These are phyloP conservation scores for Backusella morwellensis DNA, from an alignment of 192 early-diverging fungal genomes.

Conservation along the genomic window DNA sequence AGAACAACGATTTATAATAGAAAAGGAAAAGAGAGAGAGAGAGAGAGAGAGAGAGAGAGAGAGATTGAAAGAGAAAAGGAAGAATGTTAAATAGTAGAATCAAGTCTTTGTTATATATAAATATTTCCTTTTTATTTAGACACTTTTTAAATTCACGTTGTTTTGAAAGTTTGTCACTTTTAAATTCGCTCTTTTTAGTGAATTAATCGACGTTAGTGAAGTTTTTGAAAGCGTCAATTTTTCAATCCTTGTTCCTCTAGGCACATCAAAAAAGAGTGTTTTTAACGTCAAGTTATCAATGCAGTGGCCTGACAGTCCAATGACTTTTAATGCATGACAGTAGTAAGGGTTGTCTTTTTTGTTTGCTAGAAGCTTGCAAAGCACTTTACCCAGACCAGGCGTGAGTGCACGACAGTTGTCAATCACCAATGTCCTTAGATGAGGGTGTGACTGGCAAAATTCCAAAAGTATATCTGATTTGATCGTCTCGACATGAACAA, in stretches of 20 bases:
- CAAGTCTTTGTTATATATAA: neutral
- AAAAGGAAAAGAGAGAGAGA: neutral
- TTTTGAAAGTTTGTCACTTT: neutral
- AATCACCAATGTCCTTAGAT: neutral
- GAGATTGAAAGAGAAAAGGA: neutral
- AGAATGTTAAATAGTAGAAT: neutral
- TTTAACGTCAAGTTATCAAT: neutral
- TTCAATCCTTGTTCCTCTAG: neutral
- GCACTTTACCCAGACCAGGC: neutral
- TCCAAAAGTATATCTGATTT: neutral
- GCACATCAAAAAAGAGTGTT: neutral
- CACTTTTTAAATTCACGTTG: neutral
- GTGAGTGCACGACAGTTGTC: neutral
- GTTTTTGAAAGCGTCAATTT: neutral
- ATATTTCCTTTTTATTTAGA: conserved; percentile 8
- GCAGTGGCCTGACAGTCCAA: neutral
- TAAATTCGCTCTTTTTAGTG: neutral
- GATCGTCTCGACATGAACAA: neutral
- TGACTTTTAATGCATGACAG: neutral
- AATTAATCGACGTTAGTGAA: neutral
- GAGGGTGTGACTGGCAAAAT: neutral
- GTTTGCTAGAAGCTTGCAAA: neutral
- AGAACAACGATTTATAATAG: neutral
- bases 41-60: neutral
- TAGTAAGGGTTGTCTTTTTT: neutral